These are phyloP conservation scores for Neurospora sp. DNA, from an alignment of 495 filamentous ascomycete genomes.

Conservation along the genomic window DNA sequence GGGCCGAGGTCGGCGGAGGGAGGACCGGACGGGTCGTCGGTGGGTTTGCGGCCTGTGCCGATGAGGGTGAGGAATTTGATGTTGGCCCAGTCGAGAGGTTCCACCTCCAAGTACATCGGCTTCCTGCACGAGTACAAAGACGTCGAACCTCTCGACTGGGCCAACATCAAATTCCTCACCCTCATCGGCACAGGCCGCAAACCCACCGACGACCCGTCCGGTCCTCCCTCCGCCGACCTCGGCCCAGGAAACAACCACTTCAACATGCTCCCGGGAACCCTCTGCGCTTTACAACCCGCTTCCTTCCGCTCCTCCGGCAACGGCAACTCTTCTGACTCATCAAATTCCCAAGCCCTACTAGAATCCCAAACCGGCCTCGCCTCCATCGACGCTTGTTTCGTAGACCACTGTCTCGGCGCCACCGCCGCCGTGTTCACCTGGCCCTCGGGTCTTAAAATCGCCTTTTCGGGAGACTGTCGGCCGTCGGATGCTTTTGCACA, in stretches of 20 bases:
- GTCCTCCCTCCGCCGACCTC: neutral
- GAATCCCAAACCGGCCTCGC: conserved; percentile 27
- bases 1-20: neutral
- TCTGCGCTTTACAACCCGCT: conserved; percentile 3
- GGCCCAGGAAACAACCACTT: neutral
- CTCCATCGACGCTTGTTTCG: conserved; percentile 48
- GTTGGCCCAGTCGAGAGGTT: conserved; percentile 48
- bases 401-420: conserved; percentile 71
- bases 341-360: neutral
- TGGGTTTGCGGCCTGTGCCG: conserved; percentile 2
- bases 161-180: conserved; percentile 28
- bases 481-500: conserved; percentile 57
- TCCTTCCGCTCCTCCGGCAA: neutral
- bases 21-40: neutral
- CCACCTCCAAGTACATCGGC: conserved; percentile 43
- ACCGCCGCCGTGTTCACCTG: conserved; percentile 70
- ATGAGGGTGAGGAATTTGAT: conserved; percentile 32
- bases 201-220: neutral
- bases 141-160: conserved; percentile 64
- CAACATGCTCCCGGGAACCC: neutral
- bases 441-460: conserved; percentile 68
- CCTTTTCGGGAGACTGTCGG: conserved; percentile 88
- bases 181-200: conserved; percentile 12
- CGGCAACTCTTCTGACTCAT: neutral
- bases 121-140: conserved; percentile 70